Base-by-base conservation (phyloP, 805 yeast species). In the Candida boidinii region DNA sequence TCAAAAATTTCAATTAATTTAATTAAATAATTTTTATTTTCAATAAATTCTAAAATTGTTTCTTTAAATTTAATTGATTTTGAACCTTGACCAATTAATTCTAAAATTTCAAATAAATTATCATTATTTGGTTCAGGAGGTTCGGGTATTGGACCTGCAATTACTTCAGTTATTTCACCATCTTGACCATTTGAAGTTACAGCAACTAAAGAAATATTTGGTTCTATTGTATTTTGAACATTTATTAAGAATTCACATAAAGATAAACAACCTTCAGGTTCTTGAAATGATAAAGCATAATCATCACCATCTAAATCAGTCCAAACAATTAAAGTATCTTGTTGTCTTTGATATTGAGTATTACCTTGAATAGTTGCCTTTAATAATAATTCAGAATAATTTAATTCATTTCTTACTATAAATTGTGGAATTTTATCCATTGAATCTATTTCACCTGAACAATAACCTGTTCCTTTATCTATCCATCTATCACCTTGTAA, bases 321-420 rank as follows among this genome's bases (percentile, higher is more conserved):
- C 97, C 97, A 90, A 15, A 90, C 95, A 8, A 90, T 85, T 30
- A 90, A 62, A 0, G 96, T 87, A 37, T 87, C 96, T 50, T 87
- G 95, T 49, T 92, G 97, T 48, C 94, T 71, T 52, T 90, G 96
- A 52, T 83, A 90, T 44, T 83, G 94, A 3, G 77, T 79, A 19
- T 72, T 58, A 0, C 94, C 94, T 45, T 73, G 78, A n/a, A 90
- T 64, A 37, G 55, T 66, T 4, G 88, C 73, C 46, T 72, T 69
- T 26, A 90, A 58, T 16, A 90, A 59, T 9, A 74, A 60, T 19
- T 78, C 76, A 2, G 65, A 60, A 5, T 74, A 62, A 38, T 79
- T 68, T 19, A 68, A 60, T 51, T 87, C 96, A 54, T 79, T 78
- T 34, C 75, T 65, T 11, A 90, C 96, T 13, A 79, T 52, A 35